phyloP scores from a whole-genome alignment of 257 asterid genomes.

The Nicotiana tomentosiformis region DNA sequence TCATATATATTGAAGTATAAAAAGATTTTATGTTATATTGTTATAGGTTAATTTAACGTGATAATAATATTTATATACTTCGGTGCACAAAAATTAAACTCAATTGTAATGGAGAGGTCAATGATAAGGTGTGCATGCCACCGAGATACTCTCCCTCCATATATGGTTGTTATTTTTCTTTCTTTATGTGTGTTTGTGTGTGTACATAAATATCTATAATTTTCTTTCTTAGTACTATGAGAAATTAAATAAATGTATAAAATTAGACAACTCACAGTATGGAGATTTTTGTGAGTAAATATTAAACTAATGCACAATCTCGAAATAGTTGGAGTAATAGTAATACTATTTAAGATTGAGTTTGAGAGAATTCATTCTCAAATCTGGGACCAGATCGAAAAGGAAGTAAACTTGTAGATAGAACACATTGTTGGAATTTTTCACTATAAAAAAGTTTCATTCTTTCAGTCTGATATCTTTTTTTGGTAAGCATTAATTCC shows the following conservation, averaged over 20 bases:
- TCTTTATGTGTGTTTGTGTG: neutral
- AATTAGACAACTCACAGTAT: neutral
- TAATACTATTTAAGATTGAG: neutral
- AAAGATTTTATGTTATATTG: neutral
- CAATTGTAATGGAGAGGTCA: neutral
- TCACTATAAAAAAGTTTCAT: neutral
- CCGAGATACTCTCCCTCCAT: neutral
- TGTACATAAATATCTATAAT: neutral
- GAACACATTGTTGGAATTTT: neutral
- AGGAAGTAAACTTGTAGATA: conserved; percentile 9
- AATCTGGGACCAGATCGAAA: conserved; percentile 9
- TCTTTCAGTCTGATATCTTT: neutral
- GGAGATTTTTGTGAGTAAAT: neutral
- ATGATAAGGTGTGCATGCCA: neutral
- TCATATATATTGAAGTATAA: neutral
- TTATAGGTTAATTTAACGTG: neutral
- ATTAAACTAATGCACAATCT: neutral
- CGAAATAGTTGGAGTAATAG: neutral
- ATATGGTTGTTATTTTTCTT: neutral
- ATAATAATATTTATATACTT: neutral
- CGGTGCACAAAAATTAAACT: neutral
- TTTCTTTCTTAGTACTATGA: neutral
- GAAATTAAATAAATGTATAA: neutral
- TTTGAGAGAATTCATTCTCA: neutral
- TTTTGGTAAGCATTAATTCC: neutral